phyloP scores from a whole-genome alignment of 305 asterid genomes.

The Solanum hybrid region DNA sequence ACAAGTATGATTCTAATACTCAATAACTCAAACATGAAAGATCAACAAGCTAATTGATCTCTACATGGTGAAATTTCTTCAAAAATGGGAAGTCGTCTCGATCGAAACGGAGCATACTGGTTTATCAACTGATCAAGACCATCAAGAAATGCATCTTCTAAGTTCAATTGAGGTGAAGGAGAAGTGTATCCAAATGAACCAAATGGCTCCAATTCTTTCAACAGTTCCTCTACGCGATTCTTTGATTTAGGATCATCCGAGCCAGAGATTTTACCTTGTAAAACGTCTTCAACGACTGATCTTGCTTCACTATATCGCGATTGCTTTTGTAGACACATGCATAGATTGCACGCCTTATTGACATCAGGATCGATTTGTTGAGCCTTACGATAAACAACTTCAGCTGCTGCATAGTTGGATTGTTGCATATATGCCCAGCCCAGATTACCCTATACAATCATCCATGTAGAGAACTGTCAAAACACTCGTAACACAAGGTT shows the following conservation, averaged over 20 bases:
- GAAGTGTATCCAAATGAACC: slow-evolving; percentile 7
- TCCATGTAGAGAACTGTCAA: neutral
- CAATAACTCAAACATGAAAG: neutral
- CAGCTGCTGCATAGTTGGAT: slow-evolving; percentile 49
- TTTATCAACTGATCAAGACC: slow-evolving; percentile 65
- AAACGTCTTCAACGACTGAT: slow-evolving; percentile 41
- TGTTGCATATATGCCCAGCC: slow-evolving; percentile 97
- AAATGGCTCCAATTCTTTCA: slow-evolving; percentile 37
- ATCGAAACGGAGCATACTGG: slow-evolving; percentile 50
- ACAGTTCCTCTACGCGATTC: slow-evolving; percentile 43
- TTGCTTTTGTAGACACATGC: slow-evolving; percentile 57
- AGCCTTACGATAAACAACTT: slow-evolving; percentile 57
- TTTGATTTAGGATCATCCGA: slow-evolving; percentile 51
- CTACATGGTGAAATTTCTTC: slow-evolving; percentile 66
- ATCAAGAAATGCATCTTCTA: slow-evolving; percentile 45
- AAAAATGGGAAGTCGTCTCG: slow-evolving; percentile 77
- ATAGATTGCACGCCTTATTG: slow-evolving; percentile 71
- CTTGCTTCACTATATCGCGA: slow-evolving; percentile 50
- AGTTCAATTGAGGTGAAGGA: slow-evolving; percentile 10
- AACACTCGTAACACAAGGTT: neutral
- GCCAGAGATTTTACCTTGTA: slow-evolving; percentile 38
- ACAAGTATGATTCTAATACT: neutral
- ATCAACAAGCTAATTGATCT: slow-evolving; percentile 87
- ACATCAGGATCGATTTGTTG: slow-evolving; percentile 70
- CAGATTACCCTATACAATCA: slow-evolving; percentile 56